These are phyloP conservation scores for Schizochytrium sp. DNA, from an alignment of 108 stramenopile species.

Conservation along the genomic window DNA sequence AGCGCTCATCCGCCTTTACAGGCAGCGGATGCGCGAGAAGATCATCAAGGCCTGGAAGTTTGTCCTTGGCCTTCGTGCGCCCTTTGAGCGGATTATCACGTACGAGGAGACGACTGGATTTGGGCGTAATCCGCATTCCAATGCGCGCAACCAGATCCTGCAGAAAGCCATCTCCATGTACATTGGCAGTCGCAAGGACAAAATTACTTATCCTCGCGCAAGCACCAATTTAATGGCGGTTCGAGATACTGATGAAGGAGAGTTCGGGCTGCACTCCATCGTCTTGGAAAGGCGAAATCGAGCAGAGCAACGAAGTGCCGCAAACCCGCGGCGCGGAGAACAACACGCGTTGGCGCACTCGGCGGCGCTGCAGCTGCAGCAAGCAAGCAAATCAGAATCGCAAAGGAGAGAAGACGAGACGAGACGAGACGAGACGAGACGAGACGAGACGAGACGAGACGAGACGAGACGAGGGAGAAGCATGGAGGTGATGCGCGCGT, in stretches of 20 bases:
- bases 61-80: neutral
- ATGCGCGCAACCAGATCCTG: conserved; percentile 37
- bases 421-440: too few relatives aligned
- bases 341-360: too few relatives aligned
- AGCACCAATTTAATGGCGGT: conserved; percentile 24
- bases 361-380: too few relatives aligned
- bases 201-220: conserved; percentile 17
- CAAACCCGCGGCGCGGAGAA: too few relatives aligned
- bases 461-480: too few relatives aligned
- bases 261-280: too few relatives aligned
- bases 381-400: too few relatives aligned
- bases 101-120: neutral
- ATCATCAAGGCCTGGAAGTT: neutral
- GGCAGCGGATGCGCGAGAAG: neutral
- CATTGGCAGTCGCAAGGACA: neutral
- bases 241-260: conserved; percentile 1
- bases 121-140: neutral
- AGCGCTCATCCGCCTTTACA: neutral
- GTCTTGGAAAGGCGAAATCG: too few relatives aligned
- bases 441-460: too few relatives aligned
- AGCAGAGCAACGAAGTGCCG: too few relatives aligned
- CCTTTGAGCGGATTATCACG: neutral
- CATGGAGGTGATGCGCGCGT: neutral
- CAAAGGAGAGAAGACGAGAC: too few relatives aligned
- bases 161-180: conserved; percentile 39